Evolutionary conservation across 495 filamentous ascomycete genomes (phyloP), one percentile per base, ranked within the genome.

Genomic region (Podospora australis): DNA sequence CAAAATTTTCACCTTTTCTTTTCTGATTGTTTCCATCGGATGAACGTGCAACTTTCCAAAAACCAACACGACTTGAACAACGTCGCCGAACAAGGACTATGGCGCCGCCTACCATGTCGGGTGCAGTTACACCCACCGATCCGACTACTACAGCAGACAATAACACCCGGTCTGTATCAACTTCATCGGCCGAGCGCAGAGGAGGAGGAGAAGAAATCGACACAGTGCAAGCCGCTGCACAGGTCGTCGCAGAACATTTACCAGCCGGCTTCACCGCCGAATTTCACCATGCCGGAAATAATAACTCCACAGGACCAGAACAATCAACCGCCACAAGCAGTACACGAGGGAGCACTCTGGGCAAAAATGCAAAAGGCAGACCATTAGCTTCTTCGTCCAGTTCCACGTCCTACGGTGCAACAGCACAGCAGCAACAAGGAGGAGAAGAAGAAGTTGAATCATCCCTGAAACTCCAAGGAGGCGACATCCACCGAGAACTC

Each of bases 401-500:
- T n/a, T 11, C 45, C 23, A n/a, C 50, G 3, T 49, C 54, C 21
- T 64, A 65, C 2, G 49, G 63, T 5, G 70, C 55, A 5, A 56
- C 67, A 17, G 70, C 60, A 6, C 64, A 54, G 5, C 58, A 56
- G 4, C 61, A 44, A 1, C 66, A 63, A 4, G 58, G 56, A 9
- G 59, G 59, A 8, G 57, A 25, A 22, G 57, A 70, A 24, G 75
- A 36, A 36, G 34, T 16, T 4, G 40, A 81, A 49, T 82, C 79
- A 11, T 83, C 82, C 0, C 63, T 85, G 42, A 76, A 62, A 42
- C 69, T 86, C 1, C 81, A 81, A 54, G 82, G 81, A 14, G 82
- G 82, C 26, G 82, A 86, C 56, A 78, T 85, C 17, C 81, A 84
- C 60, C 74, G 81, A 19, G 79, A 82, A 53, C 71, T 85, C n/a